Conservation (phyloP, 179 eudicot species). For the Nepenthes alata region DNA sequence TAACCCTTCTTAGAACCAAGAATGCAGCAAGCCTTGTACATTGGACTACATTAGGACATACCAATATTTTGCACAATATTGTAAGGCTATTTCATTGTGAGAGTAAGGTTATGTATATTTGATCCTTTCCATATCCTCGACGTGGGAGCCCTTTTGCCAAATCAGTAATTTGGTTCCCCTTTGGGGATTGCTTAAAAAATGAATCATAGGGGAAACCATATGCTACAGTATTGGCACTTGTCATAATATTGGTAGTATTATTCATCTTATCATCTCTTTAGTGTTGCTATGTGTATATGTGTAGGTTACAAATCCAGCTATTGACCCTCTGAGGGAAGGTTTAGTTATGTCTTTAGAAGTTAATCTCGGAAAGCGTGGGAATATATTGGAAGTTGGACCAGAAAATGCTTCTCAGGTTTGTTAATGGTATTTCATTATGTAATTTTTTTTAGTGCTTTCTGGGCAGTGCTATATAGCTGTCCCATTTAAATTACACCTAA, state of each 20-base stretch:
- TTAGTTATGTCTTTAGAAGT: slow-evolving; percentile 98
- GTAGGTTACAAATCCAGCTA: slow-evolving; percentile 96
- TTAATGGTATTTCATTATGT: slow-evolving; percentile 4
- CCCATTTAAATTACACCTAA: neutral
- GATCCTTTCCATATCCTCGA: no score
- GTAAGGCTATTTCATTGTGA: no score
- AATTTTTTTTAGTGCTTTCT: neutral
- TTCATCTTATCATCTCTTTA: neutral
- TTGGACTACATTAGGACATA: no score
- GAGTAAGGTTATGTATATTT: no score
- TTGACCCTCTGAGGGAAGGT: slow-evolving; percentile 97
- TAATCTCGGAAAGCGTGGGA: slow-evolving; percentile 90
- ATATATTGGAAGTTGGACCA: slow-evolving; percentile 90
- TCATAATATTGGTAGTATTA: neutral
- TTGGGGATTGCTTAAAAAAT: no score
- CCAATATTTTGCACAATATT: no score
- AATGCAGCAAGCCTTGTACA: no score
- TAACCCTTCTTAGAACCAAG: no score
- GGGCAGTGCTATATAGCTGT: neutral
- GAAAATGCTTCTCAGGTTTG: slow-evolving; percentile 95
- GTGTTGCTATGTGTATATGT: slow-evolving; percentile 2
- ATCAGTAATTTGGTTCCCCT: no score
- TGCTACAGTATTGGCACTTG: neutral
- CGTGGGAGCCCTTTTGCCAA: no score
- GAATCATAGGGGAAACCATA: no score